Evolutionary conservation across 2,329 filamentous ascomycete genomes (phyloP).

Genomic region (Phyllosticta ampelicida): DNA sequence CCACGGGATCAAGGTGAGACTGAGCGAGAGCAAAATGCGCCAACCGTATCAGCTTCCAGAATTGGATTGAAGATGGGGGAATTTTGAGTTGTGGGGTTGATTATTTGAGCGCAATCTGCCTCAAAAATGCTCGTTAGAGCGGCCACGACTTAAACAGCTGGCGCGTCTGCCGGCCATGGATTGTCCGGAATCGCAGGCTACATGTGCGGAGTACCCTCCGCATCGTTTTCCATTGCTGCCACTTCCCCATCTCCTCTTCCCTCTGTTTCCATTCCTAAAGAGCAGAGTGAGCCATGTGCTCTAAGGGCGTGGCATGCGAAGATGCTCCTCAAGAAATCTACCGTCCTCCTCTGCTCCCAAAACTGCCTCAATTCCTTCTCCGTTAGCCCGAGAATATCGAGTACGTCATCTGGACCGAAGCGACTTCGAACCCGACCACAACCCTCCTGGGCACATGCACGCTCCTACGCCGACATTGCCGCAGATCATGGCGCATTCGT

Average conservation of each 20-base stretch:
- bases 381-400: slow-evolving; percentile 18
- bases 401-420: slow-evolving; percentile 31
- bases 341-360: slow-evolving; percentile 21
- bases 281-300: slow-evolving; percentile 8
- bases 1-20: no score
- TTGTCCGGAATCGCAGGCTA: slow-evolving; percentile 1
- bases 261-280: neutral
- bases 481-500: slow-evolving; percentile 3
- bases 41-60: neutral
- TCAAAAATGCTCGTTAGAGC: neutral
- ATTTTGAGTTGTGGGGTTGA: neutral
- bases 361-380: slow-evolving; percentile 16
- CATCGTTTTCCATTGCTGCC: neutral
- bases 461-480: slow-evolving; percentile 21
- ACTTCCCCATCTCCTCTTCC: neutral
- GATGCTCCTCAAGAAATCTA: slow-evolving; percentile 30
- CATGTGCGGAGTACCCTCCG: slow-evolving; percentile 5
- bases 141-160: neutral
- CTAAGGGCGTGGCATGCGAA: slow-evolving; percentile 3
- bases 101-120: neutral
- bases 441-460: slow-evolving; percentile 13
- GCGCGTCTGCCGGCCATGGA: neutral
- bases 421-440: slow-evolving; percentile 21
- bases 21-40: neutral
- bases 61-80: neutral